Evolutionary conservation across 768 basidiomycete genomes (phyloP).

Genomic region (Rubroboletus satanas): DNA sequence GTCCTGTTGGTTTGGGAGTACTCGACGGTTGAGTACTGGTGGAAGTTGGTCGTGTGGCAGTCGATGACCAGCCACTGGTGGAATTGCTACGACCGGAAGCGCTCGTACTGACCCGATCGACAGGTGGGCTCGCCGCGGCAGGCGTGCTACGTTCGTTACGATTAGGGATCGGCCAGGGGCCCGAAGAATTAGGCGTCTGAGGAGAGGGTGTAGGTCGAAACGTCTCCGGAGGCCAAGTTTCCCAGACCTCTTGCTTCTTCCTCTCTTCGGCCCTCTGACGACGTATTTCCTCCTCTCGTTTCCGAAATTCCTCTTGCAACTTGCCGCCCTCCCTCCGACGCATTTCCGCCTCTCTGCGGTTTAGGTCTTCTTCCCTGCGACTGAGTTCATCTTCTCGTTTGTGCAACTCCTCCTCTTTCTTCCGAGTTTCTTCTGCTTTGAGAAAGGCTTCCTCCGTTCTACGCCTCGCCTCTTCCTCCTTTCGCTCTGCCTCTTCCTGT

Average conservation of each 20-base stretch:
- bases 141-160: conserved; percentile 32
- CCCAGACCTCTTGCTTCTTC: conserved; percentile 28
- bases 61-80: conserved; percentile 26
- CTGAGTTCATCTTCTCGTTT: conserved; percentile 28
- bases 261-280: conserved; percentile 31
- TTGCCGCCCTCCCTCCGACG: conserved; percentile 29
- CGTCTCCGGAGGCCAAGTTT: conserved; percentile 27
- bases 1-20: conserved; percentile 25
- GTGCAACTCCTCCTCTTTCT: conserved; percentile 26
- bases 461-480: conserved; percentile 30
- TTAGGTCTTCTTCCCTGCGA: conserved; percentile 32
- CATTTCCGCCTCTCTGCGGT: conserved; percentile 30
- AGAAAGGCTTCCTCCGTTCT: conserved; percentile 25
- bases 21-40: conserved; percentile 23
- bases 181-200: conserved; percentile 27
- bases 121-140: conserved; percentile 30
- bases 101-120: conserved; percentile 30
- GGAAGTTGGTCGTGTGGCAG: conserved; percentile 29
- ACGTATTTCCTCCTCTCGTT: conserved; percentile 31
- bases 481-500: conserved; percentile 26
- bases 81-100: conserved; percentile 28
- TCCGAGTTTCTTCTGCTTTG: conserved; percentile 22
- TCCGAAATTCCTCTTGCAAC: conserved; percentile 28
- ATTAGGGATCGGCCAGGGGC: conserved; percentile 31
- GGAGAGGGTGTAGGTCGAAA: conserved; percentile 23